Conservation (phyloP, 2,329 filamentous ascomycete species). For the Ophiostoma ulmi region DNA sequence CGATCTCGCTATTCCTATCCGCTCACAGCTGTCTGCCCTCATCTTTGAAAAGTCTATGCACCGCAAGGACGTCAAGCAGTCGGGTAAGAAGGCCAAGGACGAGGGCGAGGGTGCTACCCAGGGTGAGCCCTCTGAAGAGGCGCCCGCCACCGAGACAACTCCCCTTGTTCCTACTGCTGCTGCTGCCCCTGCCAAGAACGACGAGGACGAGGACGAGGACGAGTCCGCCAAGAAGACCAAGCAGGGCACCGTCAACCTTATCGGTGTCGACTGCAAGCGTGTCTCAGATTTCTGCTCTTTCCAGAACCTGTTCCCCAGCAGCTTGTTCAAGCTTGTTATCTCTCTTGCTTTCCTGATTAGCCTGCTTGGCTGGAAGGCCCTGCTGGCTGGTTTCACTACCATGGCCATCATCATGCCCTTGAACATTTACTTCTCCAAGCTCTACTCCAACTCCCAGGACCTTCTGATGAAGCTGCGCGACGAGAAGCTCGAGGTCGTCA, state of each 20-base stretch:
- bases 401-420: conserved; percentile 62
- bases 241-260: conserved; percentile 71
- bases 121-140: conserved; percentile 10
- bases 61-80: conserved; percentile 69
- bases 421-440: conserved; percentile 62
- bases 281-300: conserved; percentile 64
- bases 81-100: conserved; percentile 43
- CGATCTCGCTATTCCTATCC: conserved; percentile 59
- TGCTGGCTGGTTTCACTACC: conserved; percentile 59
- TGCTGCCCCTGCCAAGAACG: conserved; percentile 30
- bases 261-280: conserved; percentile 69
- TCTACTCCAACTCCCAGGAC: conserved; percentile 61
- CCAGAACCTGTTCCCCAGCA: conserved; percentile 60
- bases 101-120: conserved; percentile 30
- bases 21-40: conserved; percentile 63
- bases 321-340: conserved; percentile 57
- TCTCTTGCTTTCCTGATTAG: conserved; percentile 62
- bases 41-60: conserved; percentile 74
- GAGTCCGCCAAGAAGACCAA: conserved; percentile 47
- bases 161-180: background rate
- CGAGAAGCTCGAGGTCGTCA: conserved; percentile 68
- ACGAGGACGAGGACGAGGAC: conserved; percentile 46
- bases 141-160: conserved; percentile 23
- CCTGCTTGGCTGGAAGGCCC: conserved; percentile 66
- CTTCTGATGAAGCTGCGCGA: conserved; percentile 70